phyloP scores from a whole-genome alignment of 805 yeast genomes.

The Cyberlindnera galapagoensis region DNA sequence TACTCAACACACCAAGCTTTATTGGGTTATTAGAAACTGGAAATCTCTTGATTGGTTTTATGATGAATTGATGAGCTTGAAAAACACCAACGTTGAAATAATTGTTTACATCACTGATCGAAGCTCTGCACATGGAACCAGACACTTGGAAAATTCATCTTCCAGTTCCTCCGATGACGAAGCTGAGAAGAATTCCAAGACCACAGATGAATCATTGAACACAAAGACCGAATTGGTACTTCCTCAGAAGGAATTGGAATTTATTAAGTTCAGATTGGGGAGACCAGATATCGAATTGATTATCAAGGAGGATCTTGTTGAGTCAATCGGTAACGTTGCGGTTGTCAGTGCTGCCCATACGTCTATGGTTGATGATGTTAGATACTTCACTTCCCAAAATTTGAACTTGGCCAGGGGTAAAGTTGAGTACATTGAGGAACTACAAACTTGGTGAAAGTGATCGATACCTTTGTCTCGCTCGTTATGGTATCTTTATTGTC shows the following conservation, averaged over 20 bases:
- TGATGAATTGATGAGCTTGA: constrained; percentile 34
- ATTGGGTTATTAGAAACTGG: constrained; percentile 60
- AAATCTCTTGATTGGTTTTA: constrained; percentile 45
- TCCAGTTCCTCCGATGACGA: constrained; percentile 6
- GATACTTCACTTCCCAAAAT: constrained; percentile 35
- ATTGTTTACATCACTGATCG: constrained; percentile 20
- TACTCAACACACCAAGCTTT: constrained; percentile 36
- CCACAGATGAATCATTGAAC: not conserved
- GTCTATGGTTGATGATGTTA: constrained; percentile 44
- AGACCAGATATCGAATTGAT: constrained; percentile 38
- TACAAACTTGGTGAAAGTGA: constrained; percentile 57
- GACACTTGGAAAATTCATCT: constrained; percentile 4
- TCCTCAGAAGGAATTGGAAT: constrained; percentile 13
- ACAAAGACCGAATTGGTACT: constrained; percentile 1
- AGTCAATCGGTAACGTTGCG: constrained; percentile 33
- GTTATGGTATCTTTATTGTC: too few species aligned
- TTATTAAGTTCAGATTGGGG: constrained; percentile 35
- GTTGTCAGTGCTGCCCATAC: constrained; percentile 53
- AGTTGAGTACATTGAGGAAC: constrained; percentile 51
- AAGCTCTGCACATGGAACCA: constrained; percentile 10
- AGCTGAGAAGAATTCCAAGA: constrained; percentile 7
- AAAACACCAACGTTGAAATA: constrained; percentile 10
- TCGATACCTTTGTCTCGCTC: too few species aligned
- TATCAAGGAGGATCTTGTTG: constrained; percentile 31
- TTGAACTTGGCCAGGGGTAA: constrained; percentile 28